A percentile compares a stretch with the other conserved stretches of the same genome.
phyloP scores from a whole-genome alignment of 768 basidiomycete genomes.

The Fomitopsis pulvina region DNA sequence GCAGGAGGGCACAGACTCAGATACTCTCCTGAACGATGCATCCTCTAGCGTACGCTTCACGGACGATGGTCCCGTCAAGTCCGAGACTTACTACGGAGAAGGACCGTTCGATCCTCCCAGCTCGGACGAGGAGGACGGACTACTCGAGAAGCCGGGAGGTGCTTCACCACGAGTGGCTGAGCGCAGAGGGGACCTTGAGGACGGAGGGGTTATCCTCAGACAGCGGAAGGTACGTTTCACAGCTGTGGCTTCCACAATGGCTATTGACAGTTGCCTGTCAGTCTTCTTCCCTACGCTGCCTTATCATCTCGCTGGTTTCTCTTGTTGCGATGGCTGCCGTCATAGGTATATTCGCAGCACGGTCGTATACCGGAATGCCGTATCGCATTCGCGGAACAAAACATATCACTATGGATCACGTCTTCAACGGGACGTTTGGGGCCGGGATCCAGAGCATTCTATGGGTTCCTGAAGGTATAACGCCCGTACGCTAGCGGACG shows the following conservation, averaged over 20 bases:
- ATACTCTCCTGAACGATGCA: not conserved
- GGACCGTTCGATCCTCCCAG: conserved; percentile 74
- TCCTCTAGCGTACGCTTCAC: not conserved
- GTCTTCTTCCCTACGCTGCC: conserved; percentile 47
- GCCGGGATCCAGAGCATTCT: conserved; percentile 41
- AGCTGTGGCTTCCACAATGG: conserved; percentile 16
- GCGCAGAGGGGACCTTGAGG: conserved; percentile 17
- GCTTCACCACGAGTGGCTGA: conserved; percentile 23
- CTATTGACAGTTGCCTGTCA: conserved; percentile 27
- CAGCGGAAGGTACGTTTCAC: conserved; percentile 26
- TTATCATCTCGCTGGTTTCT: conserved; percentile 53
- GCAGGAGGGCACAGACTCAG: not conserved
- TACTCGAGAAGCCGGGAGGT: conserved; percentile 40
- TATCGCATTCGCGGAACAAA: conserved; percentile 47
- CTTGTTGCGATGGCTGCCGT: conserved; percentile 56
- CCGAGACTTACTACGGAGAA: conserved; percentile 58
- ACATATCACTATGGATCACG: conserved; percentile 80
- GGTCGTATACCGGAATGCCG: conserved; percentile 54
- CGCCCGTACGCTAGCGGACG: not conserved
- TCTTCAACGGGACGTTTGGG: conserved; percentile 88
- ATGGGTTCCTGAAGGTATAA: conserved; percentile 89
- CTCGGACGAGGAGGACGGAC: conserved; percentile 63
- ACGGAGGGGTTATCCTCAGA: conserved; percentile 28
- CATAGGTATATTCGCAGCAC: conserved; percentile 76
- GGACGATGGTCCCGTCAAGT: conserved; percentile 12